These are phyloP conservation scores for Ceratobasidium sp. DNA, from an alignment of 1,284 basidiomycete genomes.

Conservation along the genomic window DNA sequence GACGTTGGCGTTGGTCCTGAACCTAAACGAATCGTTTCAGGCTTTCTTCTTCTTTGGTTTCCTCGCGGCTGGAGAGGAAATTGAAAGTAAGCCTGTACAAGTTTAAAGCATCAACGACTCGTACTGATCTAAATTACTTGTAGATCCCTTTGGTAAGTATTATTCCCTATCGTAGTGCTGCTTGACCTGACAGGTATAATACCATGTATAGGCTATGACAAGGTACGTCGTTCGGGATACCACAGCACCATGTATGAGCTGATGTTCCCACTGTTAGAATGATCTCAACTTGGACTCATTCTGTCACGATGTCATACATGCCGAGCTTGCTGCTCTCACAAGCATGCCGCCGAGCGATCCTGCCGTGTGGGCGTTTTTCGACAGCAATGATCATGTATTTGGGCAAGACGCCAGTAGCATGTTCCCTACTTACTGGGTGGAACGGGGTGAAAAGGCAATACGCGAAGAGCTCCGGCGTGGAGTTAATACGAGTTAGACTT, in stretches of 20 bases:
- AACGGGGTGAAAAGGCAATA: slow-evolving; percentile 32
- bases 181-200: no score
- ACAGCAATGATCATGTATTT: slow-evolving; percentile 49
- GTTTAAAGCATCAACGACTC: no score
- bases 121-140: no score
- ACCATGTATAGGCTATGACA: no score
- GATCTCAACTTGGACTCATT: slow-evolving; percentile 53
- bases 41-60: slow-evolving; percentile 59
- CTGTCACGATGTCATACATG: slow-evolving; percentile 56
- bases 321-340: slow-evolving; percentile 57
- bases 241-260: not conserved
- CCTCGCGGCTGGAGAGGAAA: slow-evolving; percentile 53
- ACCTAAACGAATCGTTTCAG: no score
- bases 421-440: slow-evolving; percentile 43
- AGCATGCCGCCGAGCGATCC: slow-evolving; percentile 53
- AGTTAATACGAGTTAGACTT: no score
- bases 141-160: slow-evolving; percentile 59
- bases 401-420: not conserved
- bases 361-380: slow-evolving; percentile 53
- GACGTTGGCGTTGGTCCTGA: no score
- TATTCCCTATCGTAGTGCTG: no score
- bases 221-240: no score
- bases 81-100: slow-evolving; percentile 38
- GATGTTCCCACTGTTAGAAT: slow-evolving; percentile 44
- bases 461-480: slow-evolving; percentile 8